phyloP scores from a whole-genome alignment of 23 red algal genomes.

The Agarophyton chilense region DNA sequence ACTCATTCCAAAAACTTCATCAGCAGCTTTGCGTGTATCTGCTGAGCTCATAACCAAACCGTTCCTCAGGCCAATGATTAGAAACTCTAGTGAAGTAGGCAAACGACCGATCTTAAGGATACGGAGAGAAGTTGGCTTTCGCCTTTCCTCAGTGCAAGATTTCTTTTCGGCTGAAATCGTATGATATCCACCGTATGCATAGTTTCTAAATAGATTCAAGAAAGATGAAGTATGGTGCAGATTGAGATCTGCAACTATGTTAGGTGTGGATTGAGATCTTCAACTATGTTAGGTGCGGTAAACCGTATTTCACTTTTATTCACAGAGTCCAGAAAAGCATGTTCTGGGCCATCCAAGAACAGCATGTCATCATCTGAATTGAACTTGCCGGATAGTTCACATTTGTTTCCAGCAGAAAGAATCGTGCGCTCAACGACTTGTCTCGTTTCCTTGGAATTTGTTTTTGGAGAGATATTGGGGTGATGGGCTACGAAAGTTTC shows the following conservation, averaged over 20 bases:
- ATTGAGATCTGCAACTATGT: conserved; percentile 42
- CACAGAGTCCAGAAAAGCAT: conserved; percentile 55
- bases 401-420: conserved; percentile 14
- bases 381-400: conserved; percentile 35
- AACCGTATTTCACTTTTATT: conserved; percentile 46
- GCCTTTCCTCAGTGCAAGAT: not conserved
- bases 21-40: not conserved
- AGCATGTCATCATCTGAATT: not conserved
- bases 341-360: conserved; percentile 7
- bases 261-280: too few species aligned
- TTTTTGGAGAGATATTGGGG: not conserved
- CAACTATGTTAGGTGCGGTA: conserved; percentile 11
- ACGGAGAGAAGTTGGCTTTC: not conserved
- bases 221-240: conserved; percentile 47
- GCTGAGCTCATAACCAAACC: conserved; percentile 29
- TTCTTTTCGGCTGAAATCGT: conserved; percentile 26
- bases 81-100: conserved; percentile 29
- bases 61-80: conserved; percentile 36
- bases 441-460: not conserved
- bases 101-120: conserved; percentile 19
- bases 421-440: conserved; percentile 13
- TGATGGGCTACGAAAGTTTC: conserved; percentile 33
- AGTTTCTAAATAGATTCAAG: conserved; percentile 49
- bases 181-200: conserved; percentile 40
- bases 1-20: conserved; percentile 28